Evolutionary conservation across 2,329 filamentous ascomycete species (phyloP).

Genomic region (Arachnomyces sp.): DNA sequence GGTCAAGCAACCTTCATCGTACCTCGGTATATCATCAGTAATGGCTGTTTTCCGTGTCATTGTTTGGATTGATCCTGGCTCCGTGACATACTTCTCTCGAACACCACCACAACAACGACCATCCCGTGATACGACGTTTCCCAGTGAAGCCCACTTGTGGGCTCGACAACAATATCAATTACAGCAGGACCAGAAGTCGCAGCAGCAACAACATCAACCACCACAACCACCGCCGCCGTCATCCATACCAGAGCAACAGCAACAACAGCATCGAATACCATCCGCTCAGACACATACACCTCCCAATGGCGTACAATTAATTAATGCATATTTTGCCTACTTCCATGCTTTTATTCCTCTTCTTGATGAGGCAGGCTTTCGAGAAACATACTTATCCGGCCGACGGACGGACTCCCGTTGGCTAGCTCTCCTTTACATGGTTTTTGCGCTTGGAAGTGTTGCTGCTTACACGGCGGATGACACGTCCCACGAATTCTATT

Average conservation of each 20-base stretch:
- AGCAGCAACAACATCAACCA: constrained; percentile 30
- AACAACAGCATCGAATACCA: constrained; percentile 30
- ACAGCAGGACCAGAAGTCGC: constrained; percentile 9
- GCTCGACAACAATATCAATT: not conserved
- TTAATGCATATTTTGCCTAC: constrained; percentile 68
- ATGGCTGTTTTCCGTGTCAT: constrained; percentile 68
- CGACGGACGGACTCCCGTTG: constrained; percentile 59
- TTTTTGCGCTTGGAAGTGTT: constrained; percentile 67
- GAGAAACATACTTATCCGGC: constrained; percentile 54
- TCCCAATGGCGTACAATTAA: constrained; percentile 58
- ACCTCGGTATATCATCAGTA: constrained; percentile 66
- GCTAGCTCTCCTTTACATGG: constrained; percentile 66
- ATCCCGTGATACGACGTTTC: constrained; percentile 28
- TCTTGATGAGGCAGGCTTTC: constrained; percentile 63
- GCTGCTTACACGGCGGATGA: constrained; percentile 56
- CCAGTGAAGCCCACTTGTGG: constrained; percentile 19
- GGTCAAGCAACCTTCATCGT: constrained; percentile 55
- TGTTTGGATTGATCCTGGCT: constrained; percentile 45
- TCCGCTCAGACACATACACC: constrained; percentile 45
- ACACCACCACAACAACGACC: constrained; percentile 27
- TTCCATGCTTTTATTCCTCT: constrained; percentile 65
- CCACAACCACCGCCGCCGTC: constrained; percentile 34
- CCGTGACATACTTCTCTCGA: constrained; percentile 40
- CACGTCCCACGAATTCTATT: constrained; percentile 61
- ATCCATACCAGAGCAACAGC: not conserved